Base-by-base conservation (phyloP, 2,329 filamentous ascomycete species). In the Aphanocladium album region DNA sequence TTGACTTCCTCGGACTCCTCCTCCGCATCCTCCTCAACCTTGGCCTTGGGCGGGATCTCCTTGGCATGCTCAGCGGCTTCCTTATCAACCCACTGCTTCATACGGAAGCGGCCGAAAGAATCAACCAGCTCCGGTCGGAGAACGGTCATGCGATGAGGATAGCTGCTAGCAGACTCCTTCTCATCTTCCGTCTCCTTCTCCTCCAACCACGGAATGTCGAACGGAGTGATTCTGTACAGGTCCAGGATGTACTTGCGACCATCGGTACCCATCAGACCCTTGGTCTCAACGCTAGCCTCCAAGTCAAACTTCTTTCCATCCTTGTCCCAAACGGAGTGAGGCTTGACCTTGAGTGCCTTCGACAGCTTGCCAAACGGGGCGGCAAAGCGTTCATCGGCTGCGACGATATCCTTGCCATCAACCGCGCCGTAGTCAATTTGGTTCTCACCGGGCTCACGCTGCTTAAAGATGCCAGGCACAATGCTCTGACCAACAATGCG, bases 361-460 rank as follows among this genome's bases (percentile, higher is more conserved):
- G 93, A 97, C 35, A 99, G 83, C 78, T 96, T 92, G 71, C 91
- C 87, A 69, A 99, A 99, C 11, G 91, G 83, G 30, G 89, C 79
- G 0, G 86, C 86, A 69, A 99, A 99, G 21, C 88, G 86, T 71
- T 96, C 88, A 70, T 98, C 91, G 14, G 91, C 89, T 0, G 95
- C 93, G 56, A 99, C 91, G 27, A 96, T 85, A 66, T 99, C 95
- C 77, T 96, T 96, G 66, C 96, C 95, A 73, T 99, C 95, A 35
- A 98, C 95, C 66, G 93, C 95, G 71, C 95, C 95, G 71, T 99
- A 99, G 73, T 99, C 95, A 67, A 99, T 98, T 75, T 98, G 95
- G 76, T 96, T 95, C 83, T 99, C 95, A 57, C 93, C 95, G 33
- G 93, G 91, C 70, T 98, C 95, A 39, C 93, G 88, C 78, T 98